phyloP scores from a whole-genome alignment of 768 basidiomycete genomes.

The Suillus lakei region DNA sequence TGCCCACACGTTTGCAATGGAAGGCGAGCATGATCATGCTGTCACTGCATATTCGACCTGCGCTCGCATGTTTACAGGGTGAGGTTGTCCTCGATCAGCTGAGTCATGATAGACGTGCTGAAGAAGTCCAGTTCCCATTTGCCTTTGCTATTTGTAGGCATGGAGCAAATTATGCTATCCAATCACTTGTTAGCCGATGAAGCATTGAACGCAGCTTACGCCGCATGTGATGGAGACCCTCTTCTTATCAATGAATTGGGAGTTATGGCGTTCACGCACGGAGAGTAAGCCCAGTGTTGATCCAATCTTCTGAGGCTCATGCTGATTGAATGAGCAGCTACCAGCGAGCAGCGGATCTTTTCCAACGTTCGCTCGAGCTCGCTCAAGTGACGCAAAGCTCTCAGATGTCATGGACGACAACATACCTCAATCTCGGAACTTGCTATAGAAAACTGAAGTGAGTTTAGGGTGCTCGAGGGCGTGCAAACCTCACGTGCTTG shows the following conservation, averaged over 20 bases:
- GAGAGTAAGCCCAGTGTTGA: constrained; percentile 58
- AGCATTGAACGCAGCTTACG: constrained; percentile 79
- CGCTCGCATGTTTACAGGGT: constrained; percentile 95
- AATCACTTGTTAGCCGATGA: constrained; percentile 85
- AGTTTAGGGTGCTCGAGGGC: constrained; percentile 25
- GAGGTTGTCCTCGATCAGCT: constrained; percentile 25
- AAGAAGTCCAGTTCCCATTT: constrained; percentile 82
- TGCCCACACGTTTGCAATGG: constrained; percentile 95
- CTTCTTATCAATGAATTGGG: constrained; percentile 91
- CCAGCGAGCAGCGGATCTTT: constrained; percentile 68
- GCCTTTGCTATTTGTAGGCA: constrained; percentile 94
- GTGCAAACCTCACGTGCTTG: constrained; percentile 4
- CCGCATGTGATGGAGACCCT: constrained; percentile 88
- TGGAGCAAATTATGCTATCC: constrained; percentile 94
- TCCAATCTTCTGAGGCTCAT: background rate
- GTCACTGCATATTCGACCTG: constrained; percentile 98
- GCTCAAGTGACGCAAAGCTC: constrained; percentile 87
- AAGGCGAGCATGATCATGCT: constrained; percentile 98
- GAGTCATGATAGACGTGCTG: constrained; percentile 2
- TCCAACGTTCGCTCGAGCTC: constrained; percentile 76
- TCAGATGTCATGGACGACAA: constrained; percentile 84
- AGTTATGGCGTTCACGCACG: constrained; percentile 88
- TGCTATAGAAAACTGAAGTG: constrained; percentile 82
- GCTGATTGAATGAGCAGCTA: constrained; percentile 53
- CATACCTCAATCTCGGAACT: constrained; percentile 93